Conservation (phyloP, 2,329 filamentous ascomycete species). For the Gnomoniopsis smithogilvyi region DNA sequence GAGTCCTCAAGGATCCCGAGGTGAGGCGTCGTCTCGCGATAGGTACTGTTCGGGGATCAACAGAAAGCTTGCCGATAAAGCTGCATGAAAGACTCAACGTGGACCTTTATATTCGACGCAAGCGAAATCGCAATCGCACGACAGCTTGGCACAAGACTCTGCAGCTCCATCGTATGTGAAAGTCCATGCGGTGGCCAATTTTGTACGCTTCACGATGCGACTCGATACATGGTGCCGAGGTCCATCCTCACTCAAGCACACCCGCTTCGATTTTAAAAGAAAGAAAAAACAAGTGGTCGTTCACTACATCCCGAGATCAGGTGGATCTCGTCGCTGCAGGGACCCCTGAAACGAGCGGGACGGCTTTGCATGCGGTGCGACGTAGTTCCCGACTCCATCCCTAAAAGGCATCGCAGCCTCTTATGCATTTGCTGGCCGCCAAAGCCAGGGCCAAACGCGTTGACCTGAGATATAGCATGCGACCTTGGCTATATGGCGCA, state of each 20-base stretch:
- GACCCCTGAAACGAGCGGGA: background rate
- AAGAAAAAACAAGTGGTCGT: background rate
- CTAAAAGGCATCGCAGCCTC: background rate
- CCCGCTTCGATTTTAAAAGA: background rate
- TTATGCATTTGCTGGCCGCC: background rate
- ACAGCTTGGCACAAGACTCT: too few relatives aligned
- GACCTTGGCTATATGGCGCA: too few relatives aligned
- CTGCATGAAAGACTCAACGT: too few relatives aligned
- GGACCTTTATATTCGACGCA: too few relatives aligned
- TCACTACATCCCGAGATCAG: background rate
- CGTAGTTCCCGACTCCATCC: background rate
- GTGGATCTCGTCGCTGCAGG: background rate
- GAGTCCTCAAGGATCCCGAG: background rate
- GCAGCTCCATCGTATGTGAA: too few relatives aligned
- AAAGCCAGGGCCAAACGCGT: too few relatives aligned
- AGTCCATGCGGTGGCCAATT: too few relatives aligned
- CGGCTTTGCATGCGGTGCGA: background rate
- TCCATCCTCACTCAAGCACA: background rate
- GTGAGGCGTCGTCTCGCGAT: conserved; percentile 7
- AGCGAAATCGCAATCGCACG: too few relatives aligned
- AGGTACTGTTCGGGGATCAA: conserved; percentile 2
- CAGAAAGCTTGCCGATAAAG: too few relatives aligned
- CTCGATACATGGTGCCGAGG: conserved; percentile 1
- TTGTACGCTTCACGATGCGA: background rate
- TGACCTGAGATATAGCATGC: too few relatives aligned